Base-by-base conservation (phyloP, 164 flowering plant genomes). In the Amborella trichopoda region DNA sequence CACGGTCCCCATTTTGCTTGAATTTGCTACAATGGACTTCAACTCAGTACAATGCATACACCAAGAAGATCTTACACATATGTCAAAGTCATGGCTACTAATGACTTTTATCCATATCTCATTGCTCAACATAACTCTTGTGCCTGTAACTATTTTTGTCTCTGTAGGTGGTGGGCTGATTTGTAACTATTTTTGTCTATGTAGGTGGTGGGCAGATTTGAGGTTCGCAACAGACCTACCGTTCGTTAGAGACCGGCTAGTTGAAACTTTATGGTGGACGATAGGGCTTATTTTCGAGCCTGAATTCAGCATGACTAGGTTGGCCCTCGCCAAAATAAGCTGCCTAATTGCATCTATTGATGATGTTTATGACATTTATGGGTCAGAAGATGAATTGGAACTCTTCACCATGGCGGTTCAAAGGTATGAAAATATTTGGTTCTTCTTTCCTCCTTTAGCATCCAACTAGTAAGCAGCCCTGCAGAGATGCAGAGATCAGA, bases 291-390 rank as follows among this genome's bases (percentile, higher is more conserved):
- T 30, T 0, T 44, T n/a, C 26, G 60, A 68, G 21, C 80, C 74
- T 26, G 58, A 64, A 40, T 32, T 26, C 26, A 46, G 65, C 1
- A 4, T 25, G 2, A 57, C 55, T 10, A 62, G 76, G 2, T 46
- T 39, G 55, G 56, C 11, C 9, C 6, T 66, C 6, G 53, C 70
- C 3, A 71, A 71, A 54, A 56, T 54, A 6, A 2, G 30, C 3
- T 2, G 53, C 1, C 24, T 75, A 0, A 44, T 72, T 8, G 52
- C 75, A 9, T 37, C 47, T 26, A 49, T 75, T 2, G 81, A 72
- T 55, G 72, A 71, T 46, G 40, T 71, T 2, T 71, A 64, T 33
- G 80, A 75, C 56, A 60, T 69, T 36, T 69, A 62, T 56, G 80
- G 71, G 6, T 52, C 57, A 9, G 26, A 60, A 39, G 68, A 69